These are phyloP conservation scores for Suillus hirtellus DNA, from an alignment of 768 basidiomycete species.

Conservation along the genomic window DNA sequence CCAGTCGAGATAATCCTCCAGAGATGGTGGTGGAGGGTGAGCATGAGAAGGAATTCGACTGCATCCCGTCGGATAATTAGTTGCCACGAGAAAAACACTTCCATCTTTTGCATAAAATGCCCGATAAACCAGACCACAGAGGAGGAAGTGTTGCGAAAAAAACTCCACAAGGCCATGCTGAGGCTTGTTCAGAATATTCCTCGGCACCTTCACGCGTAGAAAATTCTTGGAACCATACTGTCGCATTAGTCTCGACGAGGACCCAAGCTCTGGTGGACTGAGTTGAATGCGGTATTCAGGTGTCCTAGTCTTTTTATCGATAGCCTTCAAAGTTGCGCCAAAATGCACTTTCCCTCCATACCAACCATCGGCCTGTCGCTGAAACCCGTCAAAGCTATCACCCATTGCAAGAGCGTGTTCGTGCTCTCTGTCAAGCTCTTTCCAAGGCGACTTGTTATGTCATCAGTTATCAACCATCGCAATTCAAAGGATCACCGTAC, in stretches of 20 bases:
- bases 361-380: constrained; percentile 42
- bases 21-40: constrained; percentile 24
- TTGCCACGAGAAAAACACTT: constrained; percentile 54
- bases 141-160: constrained; percentile 50
- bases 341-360: constrained; percentile 67
- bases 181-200: constrained; percentile 31
- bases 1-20: constrained; percentile 53
- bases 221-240: constrained; percentile 65
- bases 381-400: constrained; percentile 34
- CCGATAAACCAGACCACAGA: constrained; percentile 56
- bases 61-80: constrained; percentile 31
- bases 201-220: constrained; percentile 49
- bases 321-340: constrained; percentile 37
- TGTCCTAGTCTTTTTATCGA: constrained; percentile 6
- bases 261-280: constrained; percentile 48
- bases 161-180: constrained; percentile 39
- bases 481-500: constrained; percentile 19
- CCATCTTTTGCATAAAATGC: constrained; percentile 63
- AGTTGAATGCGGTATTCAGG: constrained; percentile 41
- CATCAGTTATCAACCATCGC: constrained; percentile 13
- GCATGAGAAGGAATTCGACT: constrained; percentile 5
- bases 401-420: constrained; percentile 14
- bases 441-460: constrained; percentile 55
- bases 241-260: constrained; percentile 58
- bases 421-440: constrained; percentile 60